phyloP scores from a whole-genome alignment of 2,329 filamentous ascomycete species.

The Xylariaceae sp. region DNA sequence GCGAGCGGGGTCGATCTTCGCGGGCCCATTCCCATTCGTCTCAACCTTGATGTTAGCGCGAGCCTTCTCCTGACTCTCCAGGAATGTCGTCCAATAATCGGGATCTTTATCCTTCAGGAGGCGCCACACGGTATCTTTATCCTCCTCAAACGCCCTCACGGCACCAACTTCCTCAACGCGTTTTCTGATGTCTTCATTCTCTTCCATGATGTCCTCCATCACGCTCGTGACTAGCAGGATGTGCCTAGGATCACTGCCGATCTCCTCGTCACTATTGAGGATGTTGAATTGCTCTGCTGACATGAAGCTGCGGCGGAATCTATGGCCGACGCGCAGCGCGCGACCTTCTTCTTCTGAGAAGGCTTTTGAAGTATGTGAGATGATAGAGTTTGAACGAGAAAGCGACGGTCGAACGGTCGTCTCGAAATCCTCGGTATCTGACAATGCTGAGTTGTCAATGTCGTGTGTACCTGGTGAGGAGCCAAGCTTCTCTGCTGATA shows the following conservation, averaged over 20 bases:
- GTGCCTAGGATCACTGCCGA: constrained; percentile 49
- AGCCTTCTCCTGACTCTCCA: constrained; percentile 58
- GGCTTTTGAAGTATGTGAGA: constrained; percentile 47
- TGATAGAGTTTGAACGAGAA: constrained; percentile 50
- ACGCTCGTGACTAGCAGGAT: constrained; percentile 55
- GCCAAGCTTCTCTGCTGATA: constrained; percentile 19
- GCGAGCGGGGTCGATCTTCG: constrained; percentile 18
- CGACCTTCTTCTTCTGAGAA: constrained; percentile 56
- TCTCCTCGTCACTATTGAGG: constrained; percentile 46
- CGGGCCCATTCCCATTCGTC: constrained; percentile 15
- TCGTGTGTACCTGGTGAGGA: constrained; percentile 31
- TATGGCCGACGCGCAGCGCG: constrained; percentile 52
- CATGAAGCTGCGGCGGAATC: constrained; percentile 51
- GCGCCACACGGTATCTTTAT: constrained; percentile 47
- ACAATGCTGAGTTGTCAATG: constrained; percentile 37
- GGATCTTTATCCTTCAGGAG: constrained; percentile 58
- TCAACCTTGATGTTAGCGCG: constrained; percentile 46
- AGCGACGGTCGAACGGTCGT: constrained; percentile 41
- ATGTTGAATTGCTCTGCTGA: constrained; percentile 49
- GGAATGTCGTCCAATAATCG: constrained; percentile 60
- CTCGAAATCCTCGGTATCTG: constrained; percentile 47
- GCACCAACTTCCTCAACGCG: constrained; percentile 56
- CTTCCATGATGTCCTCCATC: constrained; percentile 59
- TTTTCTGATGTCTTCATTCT: constrained; percentile 53
- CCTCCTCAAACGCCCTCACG: constrained; percentile 57